Evolutionary conservation across 805 yeast species (phyloP).

Genomic region (Isabelozyma pseudorhagii): DNA sequence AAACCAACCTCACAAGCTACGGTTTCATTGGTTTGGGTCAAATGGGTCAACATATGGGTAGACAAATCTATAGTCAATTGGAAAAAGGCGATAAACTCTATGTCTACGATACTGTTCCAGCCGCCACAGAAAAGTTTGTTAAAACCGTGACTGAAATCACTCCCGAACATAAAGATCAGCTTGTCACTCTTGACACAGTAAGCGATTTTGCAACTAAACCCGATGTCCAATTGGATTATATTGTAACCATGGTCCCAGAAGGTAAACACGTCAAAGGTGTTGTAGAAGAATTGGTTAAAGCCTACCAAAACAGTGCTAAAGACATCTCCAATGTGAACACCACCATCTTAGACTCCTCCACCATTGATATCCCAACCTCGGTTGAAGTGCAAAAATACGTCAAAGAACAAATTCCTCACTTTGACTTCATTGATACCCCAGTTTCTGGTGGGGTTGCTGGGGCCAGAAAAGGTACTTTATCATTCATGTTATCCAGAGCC

Average conservation of each 20-base stretch:
- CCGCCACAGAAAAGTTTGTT: conserved; percentile 22
- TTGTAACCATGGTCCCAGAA: conserved; percentile 55
- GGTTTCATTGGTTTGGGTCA: conserved; percentile 59
- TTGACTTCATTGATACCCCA: conserved; percentile 52
- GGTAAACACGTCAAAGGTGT: conserved; percentile 46
- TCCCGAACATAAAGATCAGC: conserved; percentile 17
- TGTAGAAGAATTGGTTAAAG: conserved; percentile 33
- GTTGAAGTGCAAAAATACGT: conserved; percentile 35
- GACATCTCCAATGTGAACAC: conserved; percentile 10
- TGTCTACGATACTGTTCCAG: conserved; percentile 41
- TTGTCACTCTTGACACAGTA: conserved; percentile 17
- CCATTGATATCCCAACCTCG: conserved; percentile 50
- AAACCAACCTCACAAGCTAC: conserved; percentile 18
- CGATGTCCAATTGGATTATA: conserved; percentile 33
- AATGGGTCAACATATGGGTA: conserved; percentile 57
- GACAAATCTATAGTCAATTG: conserved; percentile 41
- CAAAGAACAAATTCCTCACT: conserved; percentile 24
- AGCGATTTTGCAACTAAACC: conserved; percentile 26
- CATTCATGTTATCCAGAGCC: conserved; percentile 49
- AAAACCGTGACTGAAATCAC: conserved; percentile 16
- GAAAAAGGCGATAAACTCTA: conserved; percentile 36
- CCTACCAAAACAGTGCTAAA: conserved; percentile 15
- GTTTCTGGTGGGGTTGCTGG: conserved; percentile 57
- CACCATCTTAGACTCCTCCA: conserved; percentile 47
- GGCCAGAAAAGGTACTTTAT: conserved; percentile 48